A percentile compares a stretch with the other conserved stretches of the same genome.
phyloP scores from a whole-genome alignment of 2,329 filamentous ascomycete species.

The Penicillium sp. region DNA sequence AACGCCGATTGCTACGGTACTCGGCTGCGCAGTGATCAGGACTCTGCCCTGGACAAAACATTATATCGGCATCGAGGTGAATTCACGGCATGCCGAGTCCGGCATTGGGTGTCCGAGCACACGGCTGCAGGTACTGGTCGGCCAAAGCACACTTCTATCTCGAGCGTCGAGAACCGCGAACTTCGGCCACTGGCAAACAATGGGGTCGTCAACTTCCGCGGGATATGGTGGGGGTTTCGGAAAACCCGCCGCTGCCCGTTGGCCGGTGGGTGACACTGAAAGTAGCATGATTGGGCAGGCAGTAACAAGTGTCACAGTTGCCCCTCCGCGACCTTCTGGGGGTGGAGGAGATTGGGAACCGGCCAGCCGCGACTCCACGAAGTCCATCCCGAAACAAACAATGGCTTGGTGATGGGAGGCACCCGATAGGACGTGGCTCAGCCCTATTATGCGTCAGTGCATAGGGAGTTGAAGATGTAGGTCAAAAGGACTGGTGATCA shows the following conservation, averaged over 20 bases:
- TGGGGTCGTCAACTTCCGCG: not conserved
- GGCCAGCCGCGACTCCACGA: not conserved
- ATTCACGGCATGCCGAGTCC: not conserved
- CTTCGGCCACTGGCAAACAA: too few relatives aligned
- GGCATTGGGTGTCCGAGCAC: not conserved
- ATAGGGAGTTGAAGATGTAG: not conserved
- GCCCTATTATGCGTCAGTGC: conserved; percentile 7
- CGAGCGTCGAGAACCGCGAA: not conserved
- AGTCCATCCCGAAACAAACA: not conserved
- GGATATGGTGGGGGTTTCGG: not conserved
- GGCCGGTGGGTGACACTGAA: not conserved
- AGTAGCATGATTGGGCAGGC: not conserved
- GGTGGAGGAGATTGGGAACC: not conserved
- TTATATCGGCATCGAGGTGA: too few relatives aligned
- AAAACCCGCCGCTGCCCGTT: not conserved
- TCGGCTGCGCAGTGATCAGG: not conserved
- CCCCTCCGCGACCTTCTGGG: conserved; percentile 1
- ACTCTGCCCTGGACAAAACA: not conserved
- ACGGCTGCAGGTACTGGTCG: not conserved
- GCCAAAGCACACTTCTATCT: not conserved
- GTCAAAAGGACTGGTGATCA: not conserved
- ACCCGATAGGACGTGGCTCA: conserved; percentile 8
- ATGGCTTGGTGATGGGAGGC: not conserved
- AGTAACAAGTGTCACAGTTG: not conserved
- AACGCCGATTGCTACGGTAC: not conserved